Base-by-base conservation (phyloP, 2,329 filamentous ascomycete genomes). In the Scedosporium dehoogii region DNA sequence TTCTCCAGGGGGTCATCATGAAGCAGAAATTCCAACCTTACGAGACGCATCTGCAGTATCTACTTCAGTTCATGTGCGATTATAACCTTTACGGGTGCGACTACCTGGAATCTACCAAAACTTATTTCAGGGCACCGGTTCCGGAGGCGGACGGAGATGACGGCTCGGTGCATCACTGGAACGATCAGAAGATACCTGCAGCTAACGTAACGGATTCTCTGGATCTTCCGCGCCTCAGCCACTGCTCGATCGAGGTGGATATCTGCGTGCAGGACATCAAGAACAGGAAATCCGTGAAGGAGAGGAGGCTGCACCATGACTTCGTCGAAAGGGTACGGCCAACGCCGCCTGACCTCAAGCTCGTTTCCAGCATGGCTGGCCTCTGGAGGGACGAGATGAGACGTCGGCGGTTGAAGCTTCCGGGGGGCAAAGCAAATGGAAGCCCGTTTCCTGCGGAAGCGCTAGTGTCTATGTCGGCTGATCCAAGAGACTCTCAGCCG, bases 61-160 rank as follows among this genome's bases (percentile, higher is more conserved):
- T 97, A 7, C 81, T 94, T 9, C 96, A 99, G 74, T 99, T 96
- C 84, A 97, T 99, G 94, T 89, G 88, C 66, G 96, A 99, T 73
- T 99, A 96, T 78, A 99, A 97, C 71, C 79, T 99, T 67, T 97
- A 96, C 72, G 96, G 96, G 6, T 99, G 94, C 71, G 88, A 86
- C 62, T 96, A 93, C 69, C 85, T 97, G 66, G 84, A 93, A 63
- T 88, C 86, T 59, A 79, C 79, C 9, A 89, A 85, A 65, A 84
- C 87, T 1, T 80, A 76, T 29, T 97, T 96, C 70, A 85, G 94
- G 62, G 79, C 80, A 2, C 92, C 92, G 0, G 78, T 97, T 1
- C 92, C 92, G 0, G 77, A 82, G 7, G 85, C 84, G 68, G 78
- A 86, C n/a, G 81, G 87, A 23, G 76, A 85, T 5, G 74, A 72